Evolutionary conservation across 148 eudicot genomes (phyloP).

Genomic region (Selenicereus undatus): DNA sequence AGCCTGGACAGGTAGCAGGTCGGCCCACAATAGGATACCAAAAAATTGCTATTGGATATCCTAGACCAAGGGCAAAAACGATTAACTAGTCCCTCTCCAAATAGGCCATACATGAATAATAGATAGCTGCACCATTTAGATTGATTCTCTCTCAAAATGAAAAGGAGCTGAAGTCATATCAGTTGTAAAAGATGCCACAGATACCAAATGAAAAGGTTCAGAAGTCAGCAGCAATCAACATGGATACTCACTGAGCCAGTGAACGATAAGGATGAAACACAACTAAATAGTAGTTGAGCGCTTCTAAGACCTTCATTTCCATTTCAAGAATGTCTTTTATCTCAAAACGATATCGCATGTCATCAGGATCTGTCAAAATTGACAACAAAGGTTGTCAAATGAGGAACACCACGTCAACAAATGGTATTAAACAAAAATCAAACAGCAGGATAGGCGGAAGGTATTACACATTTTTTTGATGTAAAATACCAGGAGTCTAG

Average conservation of each 20-base stretch:
- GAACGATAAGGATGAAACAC: conserved; percentile 95
- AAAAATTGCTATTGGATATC: too few relatives aligned
- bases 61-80: too few relatives aligned
- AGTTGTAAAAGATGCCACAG: not conserved
- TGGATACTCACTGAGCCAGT: conserved; percentile 65
- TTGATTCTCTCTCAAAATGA: not conserved
- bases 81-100: too few relatives aligned
- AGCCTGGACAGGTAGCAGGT: too few relatives aligned
- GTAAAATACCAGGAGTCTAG: conserved; percentile 88
- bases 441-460: conserved; percentile 8
- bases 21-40: too few relatives aligned
- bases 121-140: not conserved
- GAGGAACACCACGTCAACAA: conserved; percentile 7
- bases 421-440: conserved; percentile 3
- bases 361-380: conserved; percentile 59
- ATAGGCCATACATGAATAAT: too few relatives aligned
- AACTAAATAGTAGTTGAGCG: conserved; percentile 79
- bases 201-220: not conserved
- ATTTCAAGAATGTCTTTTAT: conserved; percentile 97
- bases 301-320: conserved; percentile 99
- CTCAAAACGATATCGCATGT: conserved; percentile 69
- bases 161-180: not conserved
- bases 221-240: not conserved
- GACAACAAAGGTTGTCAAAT: conserved; percentile 20
- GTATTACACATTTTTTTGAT: conserved; percentile 72